Evolutionary conservation across 768 basidiomycete species (phyloP), one percentile per base, ranked within the genome.

Genomic region (Gloeostereum incarnatum): DNA sequence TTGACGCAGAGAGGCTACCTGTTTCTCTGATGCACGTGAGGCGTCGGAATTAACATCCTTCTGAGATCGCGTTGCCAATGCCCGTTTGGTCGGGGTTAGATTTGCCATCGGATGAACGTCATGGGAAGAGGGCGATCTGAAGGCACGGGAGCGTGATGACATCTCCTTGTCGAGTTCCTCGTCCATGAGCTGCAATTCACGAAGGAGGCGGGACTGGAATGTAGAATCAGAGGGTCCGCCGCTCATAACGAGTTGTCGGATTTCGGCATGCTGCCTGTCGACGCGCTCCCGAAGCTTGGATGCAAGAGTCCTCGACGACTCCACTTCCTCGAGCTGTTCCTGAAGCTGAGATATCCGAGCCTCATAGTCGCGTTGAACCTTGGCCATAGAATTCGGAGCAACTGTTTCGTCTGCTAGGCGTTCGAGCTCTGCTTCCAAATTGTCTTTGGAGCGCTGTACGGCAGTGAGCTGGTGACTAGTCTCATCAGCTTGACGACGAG

Each of bases 241-340:
- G 31, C 63, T 63, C 59, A 72, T 63, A 38, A 85, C 71, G 17
- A 84, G 62, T n/a, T 72, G 64, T 4, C 81, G 74, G 29, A 86
- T 71, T 44, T 86, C 82, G n/a, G 70, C 69, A 49, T 83, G 81
- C 38, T 84, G 81, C 11, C 68, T 69, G 46, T 77, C 75, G 21
- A 84, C 69, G 32, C 69, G 74, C 25, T 75, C 73, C 46, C 68
- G 73, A 47, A 83, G 77, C 45, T 66, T 69, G 2, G 68, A 56
- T 2, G 70, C 69, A 19, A 69, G 71, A 3, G 60, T 50, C 36
- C 69, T 66, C 0, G 71, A 62, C 10, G 65, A 57, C 39, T 78
- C 72, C 1, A 72, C 63, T 24, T 81, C 75, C 29, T 73, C 68
- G 4, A 84, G 57, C 42, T 77, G 73, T 20, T 60, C 60, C 51